Base-by-base conservation (phyloP, 257 asterid genomes). In the Solanum commersonii region DNA sequence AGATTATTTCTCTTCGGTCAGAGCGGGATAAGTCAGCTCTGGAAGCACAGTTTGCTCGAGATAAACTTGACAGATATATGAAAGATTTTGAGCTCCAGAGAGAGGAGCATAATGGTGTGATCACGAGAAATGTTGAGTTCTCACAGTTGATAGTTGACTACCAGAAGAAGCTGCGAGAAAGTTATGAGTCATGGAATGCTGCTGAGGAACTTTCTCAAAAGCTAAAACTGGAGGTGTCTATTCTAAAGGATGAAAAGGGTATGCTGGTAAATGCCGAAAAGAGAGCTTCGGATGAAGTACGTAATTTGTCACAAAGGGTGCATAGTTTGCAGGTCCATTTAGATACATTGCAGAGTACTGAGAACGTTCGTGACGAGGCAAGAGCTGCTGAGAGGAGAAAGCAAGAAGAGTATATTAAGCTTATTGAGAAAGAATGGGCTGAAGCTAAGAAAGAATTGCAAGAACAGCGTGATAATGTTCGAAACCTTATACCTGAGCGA, bases 391-490 rank as follows among this genome's bases (percentile, higher is more conserved):
- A 96, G 91, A 95, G 93, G 93, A 94, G 91, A 90, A 94, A 87
- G 89, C 98, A 93, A 87, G 98, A 94, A 86, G 94, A 94, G 77
- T 91, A 95, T 88, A 79, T 90, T 5, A 92, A 94, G 88, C 94
- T 91, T 89, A 90, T 96, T 83, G 99, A 97, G 98, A 94, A 93
- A 92, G 99, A 97, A 87, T 96, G 99, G 99, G 98, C 98, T 79
- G 99, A 96, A 90, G 97, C 95, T 70, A 97, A 95, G 91, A 91
- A 90, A 83, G 98, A 96, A 92, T 95, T 96, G 85, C 96, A 93
- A 88, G 96, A 93, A 88, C 98, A 96, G 92, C 98, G 98, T 11
- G 96, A 93, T 88, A 92, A 85, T 87, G 93, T 91, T 84, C 96
- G 97, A n/a, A 94, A 88, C 77, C 92, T 95, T 86, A 90, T 92